phyloP scores from a whole-genome alignment of 345 rosid genomes.

The Excoecaria agallocha region DNA sequence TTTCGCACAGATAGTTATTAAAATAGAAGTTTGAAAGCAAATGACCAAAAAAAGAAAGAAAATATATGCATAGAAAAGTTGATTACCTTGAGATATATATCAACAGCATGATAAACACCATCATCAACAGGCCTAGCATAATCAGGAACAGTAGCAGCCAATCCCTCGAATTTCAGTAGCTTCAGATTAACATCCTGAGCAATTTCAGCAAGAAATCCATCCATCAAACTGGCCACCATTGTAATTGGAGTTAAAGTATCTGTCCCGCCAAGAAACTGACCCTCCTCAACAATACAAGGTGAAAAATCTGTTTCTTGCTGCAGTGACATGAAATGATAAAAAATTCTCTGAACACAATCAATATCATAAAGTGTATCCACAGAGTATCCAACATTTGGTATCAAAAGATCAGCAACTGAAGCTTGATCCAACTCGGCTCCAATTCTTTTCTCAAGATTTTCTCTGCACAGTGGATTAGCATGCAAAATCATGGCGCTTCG shows the following conservation, averaged over 20 bases:
- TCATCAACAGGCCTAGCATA: slow-evolving; percentile 80
- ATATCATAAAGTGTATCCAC: slow-evolving; percentile 79
- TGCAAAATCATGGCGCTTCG: slow-evolving; percentile 68
- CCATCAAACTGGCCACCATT: slow-evolving; percentile 69
- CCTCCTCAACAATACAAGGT: slow-evolving; percentile 49
- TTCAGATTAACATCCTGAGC: slow-evolving; percentile 89
- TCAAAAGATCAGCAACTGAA: slow-evolving; percentile 67
- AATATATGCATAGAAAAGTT: background rate
- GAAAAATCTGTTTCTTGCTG: slow-evolving; percentile 19
- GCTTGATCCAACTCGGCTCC: slow-evolving; percentile 79
- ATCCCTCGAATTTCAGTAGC: slow-evolving; percentile 60
- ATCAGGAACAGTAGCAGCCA: slow-evolving; percentile 70
- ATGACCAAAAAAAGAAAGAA: too few species aligned
- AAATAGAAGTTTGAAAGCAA: too few species aligned
- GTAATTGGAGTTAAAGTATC: slow-evolving; percentile 54
- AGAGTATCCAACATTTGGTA: slow-evolving; percentile 74
- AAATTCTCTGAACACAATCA: slow-evolving; percentile 78
- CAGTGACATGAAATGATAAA: slow-evolving; percentile 60
- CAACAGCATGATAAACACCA: slow-evolving; percentile 85
- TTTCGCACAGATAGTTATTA: too few species aligned
- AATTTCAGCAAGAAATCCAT: slow-evolving; percentile 83
- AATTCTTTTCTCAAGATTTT: slow-evolving; percentile 62
- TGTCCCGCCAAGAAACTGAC: slow-evolving; percentile 42
- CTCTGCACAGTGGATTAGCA: slow-evolving; percentile 49
- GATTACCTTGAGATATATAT: slow-evolving; percentile 78